phyloP scores from a whole-genome alignment of 495 filamentous ascomycete genomes.

The Bacidia rubella region DNA sequence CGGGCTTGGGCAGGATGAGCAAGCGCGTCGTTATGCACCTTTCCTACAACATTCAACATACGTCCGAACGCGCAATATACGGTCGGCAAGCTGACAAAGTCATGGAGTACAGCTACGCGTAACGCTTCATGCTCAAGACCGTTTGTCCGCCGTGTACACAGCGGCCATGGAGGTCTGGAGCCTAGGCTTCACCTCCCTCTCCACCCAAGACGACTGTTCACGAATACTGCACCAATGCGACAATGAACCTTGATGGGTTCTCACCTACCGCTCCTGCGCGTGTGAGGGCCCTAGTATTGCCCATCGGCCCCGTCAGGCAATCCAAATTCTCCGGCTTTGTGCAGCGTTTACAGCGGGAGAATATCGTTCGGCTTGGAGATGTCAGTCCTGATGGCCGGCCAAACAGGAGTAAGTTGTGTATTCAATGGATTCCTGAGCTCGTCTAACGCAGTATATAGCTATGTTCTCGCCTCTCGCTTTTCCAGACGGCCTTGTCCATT shows the following conservation, averaged over 20 bases:
- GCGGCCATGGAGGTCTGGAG: constrained; percentile 2
- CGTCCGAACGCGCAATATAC: neutral
- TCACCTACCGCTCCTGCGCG: constrained; percentile 81
- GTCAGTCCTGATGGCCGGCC: constrained; percentile 78
- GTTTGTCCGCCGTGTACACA: neutral
- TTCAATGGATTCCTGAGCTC: neutral
- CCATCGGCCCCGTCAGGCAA: constrained; percentile 71
- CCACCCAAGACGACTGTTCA: too few species aligned
- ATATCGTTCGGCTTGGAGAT: constrained; percentile 79
- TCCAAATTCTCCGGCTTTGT: constrained; percentile 70
- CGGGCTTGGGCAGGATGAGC: too few species aligned
- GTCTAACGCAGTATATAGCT: constrained; percentile 40
- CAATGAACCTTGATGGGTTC: constrained; percentile 73
- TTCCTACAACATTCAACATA: neutral
- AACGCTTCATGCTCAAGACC: neutral
- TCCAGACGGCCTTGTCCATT: constrained; percentile 76
- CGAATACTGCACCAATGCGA: constrained; percentile 27
- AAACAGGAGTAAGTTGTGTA: constrained; percentile 59
- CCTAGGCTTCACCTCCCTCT: neutral
- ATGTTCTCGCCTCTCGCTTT: constrained; percentile 94
- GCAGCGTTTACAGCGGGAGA: constrained; percentile 59
- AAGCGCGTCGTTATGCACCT: neutral
- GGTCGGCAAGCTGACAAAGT: neutral
- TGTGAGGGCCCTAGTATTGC: constrained; percentile 69
- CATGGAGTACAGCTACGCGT: neutral